phyloP scores from a whole-genome alignment of 305 asterid species.

The Fraxinus albicans region DNA sequence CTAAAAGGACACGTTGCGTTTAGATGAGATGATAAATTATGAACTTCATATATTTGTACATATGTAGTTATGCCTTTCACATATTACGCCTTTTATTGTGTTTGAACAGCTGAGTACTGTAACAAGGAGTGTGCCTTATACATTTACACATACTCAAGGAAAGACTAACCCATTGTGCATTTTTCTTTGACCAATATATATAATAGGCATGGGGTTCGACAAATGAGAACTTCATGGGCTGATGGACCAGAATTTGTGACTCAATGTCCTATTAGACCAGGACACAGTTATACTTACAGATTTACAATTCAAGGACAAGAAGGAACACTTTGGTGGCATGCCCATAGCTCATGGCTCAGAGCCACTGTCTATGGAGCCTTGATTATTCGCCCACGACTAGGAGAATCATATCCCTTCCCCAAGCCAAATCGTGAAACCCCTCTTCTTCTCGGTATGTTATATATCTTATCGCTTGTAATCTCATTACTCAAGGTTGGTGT shows the following conservation, averaged over 20 bases:
- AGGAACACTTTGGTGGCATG: conserved; percentile 91
- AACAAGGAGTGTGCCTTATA: background rate
- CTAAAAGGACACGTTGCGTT: too few relatives aligned
- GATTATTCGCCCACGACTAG: conserved; percentile 53
- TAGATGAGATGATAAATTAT: too few relatives aligned
- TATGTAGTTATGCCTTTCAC: background rate
- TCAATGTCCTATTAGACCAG: conserved; percentile 77
- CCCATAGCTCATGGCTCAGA: conserved; percentile 78
- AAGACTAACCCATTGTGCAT: background rate
- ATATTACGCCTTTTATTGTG: background rate
- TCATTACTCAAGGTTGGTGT: background rate
- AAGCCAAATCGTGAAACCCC: conserved; percentile 62
- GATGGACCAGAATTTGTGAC: conserved; percentile 80
- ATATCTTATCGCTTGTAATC: too few relatives aligned
- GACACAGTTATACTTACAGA: conserved; percentile 59
- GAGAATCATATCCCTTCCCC: conserved; percentile 56
- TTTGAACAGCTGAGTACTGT: background rate
- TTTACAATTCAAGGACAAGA: conserved; percentile 68
- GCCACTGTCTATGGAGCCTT: conserved; percentile 82
- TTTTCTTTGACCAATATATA: background rate
- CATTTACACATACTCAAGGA: background rate
- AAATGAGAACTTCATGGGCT: conserved; percentile 70
- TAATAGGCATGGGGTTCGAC: conserved; percentile 73
- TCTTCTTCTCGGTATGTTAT: conserved; percentile 57
- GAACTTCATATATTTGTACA: too few relatives aligned